A percentile compares a stretch with the other conserved stretches of the same genome.
These are phyloP conservation scores for Penicillium paradoxum DNA, from an alignment of 495 filamentous ascomycete species.

Conservation along the genomic window DNA sequence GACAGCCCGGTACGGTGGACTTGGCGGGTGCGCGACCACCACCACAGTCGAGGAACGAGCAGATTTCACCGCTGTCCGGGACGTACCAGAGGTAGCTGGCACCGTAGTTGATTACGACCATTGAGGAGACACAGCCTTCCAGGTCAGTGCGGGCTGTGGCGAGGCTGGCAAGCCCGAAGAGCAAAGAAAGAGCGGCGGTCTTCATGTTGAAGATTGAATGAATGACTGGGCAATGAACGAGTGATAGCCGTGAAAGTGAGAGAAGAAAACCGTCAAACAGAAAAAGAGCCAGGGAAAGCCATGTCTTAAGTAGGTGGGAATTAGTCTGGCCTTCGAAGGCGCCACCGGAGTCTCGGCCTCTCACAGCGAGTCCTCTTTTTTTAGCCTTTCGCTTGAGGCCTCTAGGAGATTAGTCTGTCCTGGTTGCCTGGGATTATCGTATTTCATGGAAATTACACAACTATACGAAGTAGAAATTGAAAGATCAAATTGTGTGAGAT, in stretches of 20 bases:
- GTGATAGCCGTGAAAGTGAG: background rate
- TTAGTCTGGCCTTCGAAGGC: background rate
- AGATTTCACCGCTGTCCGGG: slow-evolving; percentile 55
- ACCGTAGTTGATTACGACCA: slow-evolving; percentile 30
- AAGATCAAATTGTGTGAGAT: background rate
- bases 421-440: background rate
- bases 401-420: background rate
- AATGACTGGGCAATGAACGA: background rate
- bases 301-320: background rate
- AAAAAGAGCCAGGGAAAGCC: background rate
- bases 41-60: slow-evolving; percentile 58
- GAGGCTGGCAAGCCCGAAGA: slow-evolving; percentile 19
- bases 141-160: slow-evolving; percentile 27
- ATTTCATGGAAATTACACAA: background rate
- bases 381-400: background rate
- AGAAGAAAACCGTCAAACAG: background rate
- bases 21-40: slow-evolving; percentile 59
- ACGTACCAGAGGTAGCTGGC: slow-evolving; percentile 49
- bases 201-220: slow-evolving; percentile 23
- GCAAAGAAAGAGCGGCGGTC: slow-evolving; percentile 14
- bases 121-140: slow-evolving; percentile 25
- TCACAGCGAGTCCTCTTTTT: background rate
- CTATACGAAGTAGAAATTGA: background rate
- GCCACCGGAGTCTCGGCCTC: background rate
- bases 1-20: slow-evolving; percentile 56